Percentiles rank a stretch among this genome's conserved stretches.
These are phyloP conservation scores for Phlyctochytrium arcticum DNA, from an alignment of 192 early-diverging fungal genomes.

Conservation along the genomic window DNA sequence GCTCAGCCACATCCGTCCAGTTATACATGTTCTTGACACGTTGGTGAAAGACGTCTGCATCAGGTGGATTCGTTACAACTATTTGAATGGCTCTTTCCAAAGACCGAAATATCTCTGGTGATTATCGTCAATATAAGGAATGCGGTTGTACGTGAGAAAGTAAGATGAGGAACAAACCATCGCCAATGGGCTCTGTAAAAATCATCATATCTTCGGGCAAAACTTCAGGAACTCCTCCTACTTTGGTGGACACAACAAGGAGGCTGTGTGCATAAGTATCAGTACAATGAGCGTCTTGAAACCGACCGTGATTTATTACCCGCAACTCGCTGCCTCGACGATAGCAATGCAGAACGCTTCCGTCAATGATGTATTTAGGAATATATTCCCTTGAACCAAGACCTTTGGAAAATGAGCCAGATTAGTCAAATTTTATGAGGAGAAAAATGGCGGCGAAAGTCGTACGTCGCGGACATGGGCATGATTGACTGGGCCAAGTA, in stretches of 20 bases:
- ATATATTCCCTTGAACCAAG: constrained; percentile 89
- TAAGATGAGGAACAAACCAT: constrained; percentile 47
- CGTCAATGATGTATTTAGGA: constrained; percentile 94
- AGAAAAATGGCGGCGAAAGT: too few relatives aligned
- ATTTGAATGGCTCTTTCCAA: constrained; percentile 67
- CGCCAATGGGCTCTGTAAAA: constrained; percentile 82
- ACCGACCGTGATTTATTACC: constrained; percentile 39
- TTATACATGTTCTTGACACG: constrained; percentile 92
- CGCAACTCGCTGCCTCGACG: constrained; percentile 94
- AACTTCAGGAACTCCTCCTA: constrained; percentile 96
- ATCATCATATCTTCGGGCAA: constrained; percentile 88
- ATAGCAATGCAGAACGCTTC: constrained; percentile 99
- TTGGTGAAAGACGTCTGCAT: constrained; percentile 64
- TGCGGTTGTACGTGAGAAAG: too few relatives aligned
- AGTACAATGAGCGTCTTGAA: not conserved
- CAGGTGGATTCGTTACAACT: constrained; percentile 40
- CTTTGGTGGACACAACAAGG: constrained; percentile 91
- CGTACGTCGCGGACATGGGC: constrained; percentile 76
- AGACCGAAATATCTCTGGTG: too few relatives aligned
- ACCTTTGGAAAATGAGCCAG: constrained; percentile 22
- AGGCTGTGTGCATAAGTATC: too few relatives aligned
- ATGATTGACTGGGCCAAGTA: constrained; percentile 81
- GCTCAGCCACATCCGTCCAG: constrained; percentile 91
- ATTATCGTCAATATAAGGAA: too few relatives aligned
- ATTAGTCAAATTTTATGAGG: not conserved